Conservation (phyloP, 257 asterid species). For the Gardenia jasminoides region DNA sequence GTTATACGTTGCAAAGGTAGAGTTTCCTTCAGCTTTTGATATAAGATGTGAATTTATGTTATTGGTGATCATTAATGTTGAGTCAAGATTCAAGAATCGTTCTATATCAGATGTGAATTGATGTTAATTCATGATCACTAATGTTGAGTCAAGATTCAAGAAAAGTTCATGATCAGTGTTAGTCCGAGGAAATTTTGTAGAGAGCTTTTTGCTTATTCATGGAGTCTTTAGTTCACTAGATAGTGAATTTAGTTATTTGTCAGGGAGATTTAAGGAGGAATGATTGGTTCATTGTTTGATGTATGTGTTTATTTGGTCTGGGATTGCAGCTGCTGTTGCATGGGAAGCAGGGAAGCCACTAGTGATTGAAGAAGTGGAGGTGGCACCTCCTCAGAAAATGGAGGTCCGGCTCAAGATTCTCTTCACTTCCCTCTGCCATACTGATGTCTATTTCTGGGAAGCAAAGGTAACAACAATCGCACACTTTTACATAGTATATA, state of each 20-base stretch:
- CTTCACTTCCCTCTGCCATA: constrained; percentile 82
- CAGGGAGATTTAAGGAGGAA: neutral
- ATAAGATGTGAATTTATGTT: neutral
- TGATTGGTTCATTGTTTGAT: neutral
- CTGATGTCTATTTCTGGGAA: constrained; percentile 89
- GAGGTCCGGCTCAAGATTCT: constrained; percentile 85
- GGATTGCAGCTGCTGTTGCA: constrained; percentile 66
- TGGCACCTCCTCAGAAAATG: constrained; percentile 89
- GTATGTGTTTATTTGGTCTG: too few relatives aligned
- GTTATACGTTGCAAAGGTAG: constrained; percentile 48
- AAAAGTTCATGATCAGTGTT: too few relatives aligned
- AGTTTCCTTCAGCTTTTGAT: neutral
- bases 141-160: too few relatives aligned
- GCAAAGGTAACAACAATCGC: constrained; percentile 52
- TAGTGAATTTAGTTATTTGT: neutral
- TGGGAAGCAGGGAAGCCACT: constrained; percentile 94
- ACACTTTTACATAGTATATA: neutral
- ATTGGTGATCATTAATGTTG: too few relatives aligned
- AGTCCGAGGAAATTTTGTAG: neutral
- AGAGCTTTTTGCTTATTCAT: too few relatives aligned
- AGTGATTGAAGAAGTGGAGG: constrained; percentile 88
- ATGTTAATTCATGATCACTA: too few relatives aligned
- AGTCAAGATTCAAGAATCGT: too few relatives aligned
- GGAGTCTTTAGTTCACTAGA: too few relatives aligned
- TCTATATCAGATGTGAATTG: too few relatives aligned